phyloP scores from a whole-genome alignment of 2,329 filamentous ascomycete species.

The Claviceps capensis region DNA sequence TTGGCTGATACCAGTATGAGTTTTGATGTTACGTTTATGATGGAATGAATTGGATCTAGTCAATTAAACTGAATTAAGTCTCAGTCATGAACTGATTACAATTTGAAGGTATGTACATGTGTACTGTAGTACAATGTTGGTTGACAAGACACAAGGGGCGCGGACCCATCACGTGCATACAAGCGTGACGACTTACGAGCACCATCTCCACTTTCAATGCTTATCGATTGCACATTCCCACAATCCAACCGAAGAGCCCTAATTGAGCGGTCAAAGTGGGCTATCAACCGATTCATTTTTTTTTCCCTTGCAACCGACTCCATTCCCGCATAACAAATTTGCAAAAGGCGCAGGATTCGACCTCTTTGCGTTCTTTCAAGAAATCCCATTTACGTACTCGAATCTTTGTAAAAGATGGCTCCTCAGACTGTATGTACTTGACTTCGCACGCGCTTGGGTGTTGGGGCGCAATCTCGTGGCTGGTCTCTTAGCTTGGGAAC shows the following conservation, averaged over 20 bases:
- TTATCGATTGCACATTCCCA: conserved; percentile 1
- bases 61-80: background rate
- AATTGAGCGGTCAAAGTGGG: conserved; percentile 12
- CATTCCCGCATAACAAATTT: conserved; percentile 5
- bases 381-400: conserved; percentile 8
- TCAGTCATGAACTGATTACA: background rate
- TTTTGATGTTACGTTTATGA: background rate
- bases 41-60: background rate
- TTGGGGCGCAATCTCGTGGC: conserved; percentile 36
- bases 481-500: background rate
- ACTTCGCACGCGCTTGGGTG: conserved; percentile 73
- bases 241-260: conserved; percentile 18
- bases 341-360: conserved; percentile 67
- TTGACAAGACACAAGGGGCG: too few species aligned
- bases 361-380: conserved; percentile 40
- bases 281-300: background rate
- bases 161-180: background rate
- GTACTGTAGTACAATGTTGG: too few species aligned
- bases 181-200: background rate
- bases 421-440: conserved; percentile 72
- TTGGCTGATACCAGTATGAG: conserved; percentile 4
- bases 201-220: background rate
- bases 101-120: too few species aligned
- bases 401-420: conserved; percentile 55
- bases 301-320: conserved; percentile 5